Base-by-base conservation (phyloP, 192 early-diverging fungal species). In the Backusella tarrabulga region DNA sequence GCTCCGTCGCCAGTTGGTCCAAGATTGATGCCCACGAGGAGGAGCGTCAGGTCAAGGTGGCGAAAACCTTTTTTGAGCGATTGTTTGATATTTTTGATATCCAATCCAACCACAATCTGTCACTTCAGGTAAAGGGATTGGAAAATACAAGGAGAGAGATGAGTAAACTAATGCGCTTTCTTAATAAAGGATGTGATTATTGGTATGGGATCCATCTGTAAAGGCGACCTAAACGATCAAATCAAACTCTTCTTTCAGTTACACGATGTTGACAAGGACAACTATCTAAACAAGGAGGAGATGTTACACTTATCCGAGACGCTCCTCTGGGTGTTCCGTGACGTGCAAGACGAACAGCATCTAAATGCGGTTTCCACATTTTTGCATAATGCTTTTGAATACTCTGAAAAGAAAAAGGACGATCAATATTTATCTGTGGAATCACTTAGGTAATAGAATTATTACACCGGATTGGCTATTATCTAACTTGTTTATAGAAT, bases 251-350 rank as follows among this genome's bases (percentile, higher is more conserved):
- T 97, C 72, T 97, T 95, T 77, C 81, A 88, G 21, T 76, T 95
- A 42, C 93, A 94, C 68, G 92, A 95, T 63, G 75, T 78, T 12
- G 86, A 92, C 60, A 74, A 80, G 29, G 85, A 92, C 63, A 90
- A 85, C 0, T 75, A 79, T n/a, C 81, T 97, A 32, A 86, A 77
- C 52, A 89, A 91, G 41, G 87, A 94, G 44, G 92, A 97, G 66
- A 80, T 94, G 52, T 88, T 95, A 69, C 89, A 92, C 46, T 74
- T 97, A 14, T 94, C 94, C 1, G 95, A 97, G 78, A 88, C 90
- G 23, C 80, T 97, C 6, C 83, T 96, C 52, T 95, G 92, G 76
- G 80, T 97, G 15, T 80, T 80, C 60, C 32, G 78, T 66, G 42
- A 67, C 21, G n/a, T 21, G 5, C 44, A 70, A 41, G 85, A 84